Percentiles rank a stretch among this genome's conserved stretches.
Conservation (phyloP, 495 filamentous ascomycete species). For the Aspergillus nidulans region DNA sequence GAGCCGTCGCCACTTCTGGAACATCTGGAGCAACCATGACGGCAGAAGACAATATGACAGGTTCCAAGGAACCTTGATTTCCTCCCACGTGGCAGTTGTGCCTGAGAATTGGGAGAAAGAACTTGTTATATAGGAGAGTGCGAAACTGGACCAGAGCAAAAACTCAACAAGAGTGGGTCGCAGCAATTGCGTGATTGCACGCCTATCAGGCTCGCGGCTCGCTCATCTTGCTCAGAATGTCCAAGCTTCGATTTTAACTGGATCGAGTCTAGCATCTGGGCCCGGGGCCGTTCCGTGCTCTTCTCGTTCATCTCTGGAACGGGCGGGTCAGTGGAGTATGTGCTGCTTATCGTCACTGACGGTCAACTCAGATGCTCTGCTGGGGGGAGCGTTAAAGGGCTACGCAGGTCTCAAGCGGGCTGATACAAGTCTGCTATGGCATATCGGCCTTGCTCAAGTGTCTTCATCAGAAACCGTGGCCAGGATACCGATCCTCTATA, state of each 20-base stretch:
- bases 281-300: too few relatives aligned
- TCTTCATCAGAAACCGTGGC: too few relatives aligned
- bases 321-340: too few relatives aligned
- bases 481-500: too few relatives aligned
- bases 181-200: neutral
- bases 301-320: too few relatives aligned
- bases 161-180: neutral
- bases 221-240: too few relatives aligned
- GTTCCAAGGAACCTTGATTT: neutral
- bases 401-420: too few relatives aligned
- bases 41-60: neutral
- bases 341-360: too few relatives aligned
- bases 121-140: neutral
- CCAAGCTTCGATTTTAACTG: neutral
- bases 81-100: neutral
- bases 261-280: neutral
- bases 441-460: too few relatives aligned
- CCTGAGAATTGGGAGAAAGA: neutral
- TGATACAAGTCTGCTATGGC: too few relatives aligned
- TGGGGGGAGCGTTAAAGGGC: too few relatives aligned
- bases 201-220: neutral
- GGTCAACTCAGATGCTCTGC: too few relatives aligned
- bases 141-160: neutral
- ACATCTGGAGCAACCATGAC: neutral
- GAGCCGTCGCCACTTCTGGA: neutral